These are phyloP conservation scores for Fusarium verticillioides DNA, from an alignment of 2,329 filamentous ascomycete genomes.

Conservation along the genomic window DNA sequence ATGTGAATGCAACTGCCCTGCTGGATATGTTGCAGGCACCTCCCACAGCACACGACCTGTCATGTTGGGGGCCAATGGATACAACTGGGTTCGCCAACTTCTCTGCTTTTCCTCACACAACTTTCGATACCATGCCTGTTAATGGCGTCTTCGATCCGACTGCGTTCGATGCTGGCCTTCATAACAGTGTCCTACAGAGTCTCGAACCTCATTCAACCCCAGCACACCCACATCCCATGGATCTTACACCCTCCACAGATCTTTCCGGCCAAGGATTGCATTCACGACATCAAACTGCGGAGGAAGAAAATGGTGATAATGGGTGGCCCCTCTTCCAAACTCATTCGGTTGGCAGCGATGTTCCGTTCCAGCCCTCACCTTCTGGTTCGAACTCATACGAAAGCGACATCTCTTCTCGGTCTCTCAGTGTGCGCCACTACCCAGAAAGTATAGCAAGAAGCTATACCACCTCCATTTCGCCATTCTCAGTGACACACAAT, in stretches of 20 bases:
- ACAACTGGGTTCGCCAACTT: slow-evolving; percentile 41
- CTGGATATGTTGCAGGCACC: slow-evolving; percentile 45
- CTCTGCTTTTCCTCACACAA: slow-evolving; percentile 36
- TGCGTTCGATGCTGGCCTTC: slow-evolving; percentile 40
- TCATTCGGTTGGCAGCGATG: slow-evolving; percentile 38
- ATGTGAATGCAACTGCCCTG: slow-evolving; percentile 43
- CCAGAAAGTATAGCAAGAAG: slow-evolving; percentile 42
- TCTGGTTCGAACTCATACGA: slow-evolving; percentile 45
- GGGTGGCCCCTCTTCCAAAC: slow-evolving; percentile 43
- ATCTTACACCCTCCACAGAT: slow-evolving; percentile 37
- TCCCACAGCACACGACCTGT: slow-evolving; percentile 43
- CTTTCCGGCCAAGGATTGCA: slow-evolving; percentile 33
- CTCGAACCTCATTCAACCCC: slow-evolving; percentile 34
- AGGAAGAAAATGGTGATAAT: slow-evolving; percentile 43
- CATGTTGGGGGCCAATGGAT: slow-evolving; percentile 44
- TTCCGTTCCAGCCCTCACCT: slow-evolving; percentile 42
- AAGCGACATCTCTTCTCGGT: slow-evolving; percentile 42
- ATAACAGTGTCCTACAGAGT: slow-evolving; percentile 37
- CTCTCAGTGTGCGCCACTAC: slow-evolving; percentile 41
- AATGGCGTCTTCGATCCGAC: slow-evolving; percentile 40
- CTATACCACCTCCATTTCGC: slow-evolving; percentile 43
- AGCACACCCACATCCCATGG: slow-evolving; percentile 34
- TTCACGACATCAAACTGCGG: slow-evolving; percentile 32
- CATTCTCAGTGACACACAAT: slow-evolving; percentile 42
- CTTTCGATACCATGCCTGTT: slow-evolving; percentile 42